Conservation (phyloP, 2,329 filamentous ascomycete species). For the Xylariaceae sp. region DNA sequence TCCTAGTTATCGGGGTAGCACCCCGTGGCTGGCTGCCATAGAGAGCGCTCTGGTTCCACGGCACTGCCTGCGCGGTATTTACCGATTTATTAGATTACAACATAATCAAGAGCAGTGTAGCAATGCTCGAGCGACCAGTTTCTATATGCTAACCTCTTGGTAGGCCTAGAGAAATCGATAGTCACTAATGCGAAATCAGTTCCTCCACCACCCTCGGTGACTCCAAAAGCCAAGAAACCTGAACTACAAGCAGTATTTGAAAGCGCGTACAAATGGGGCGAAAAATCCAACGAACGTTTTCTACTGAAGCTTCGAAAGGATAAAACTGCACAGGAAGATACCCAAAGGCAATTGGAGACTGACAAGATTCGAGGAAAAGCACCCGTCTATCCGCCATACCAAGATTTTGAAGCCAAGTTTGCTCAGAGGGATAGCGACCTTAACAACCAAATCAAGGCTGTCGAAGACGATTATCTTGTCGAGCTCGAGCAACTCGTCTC, state of each 20-base stretch:
- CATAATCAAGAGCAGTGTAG: background rate
- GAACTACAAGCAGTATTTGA: slow-evolving; percentile 34
- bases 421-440: slow-evolving; percentile 24
- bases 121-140: background rate
- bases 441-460: slow-evolving; percentile 22
- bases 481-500: slow-evolving; percentile 30
- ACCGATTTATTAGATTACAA: no score
- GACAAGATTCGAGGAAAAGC: slow-evolving; percentile 27
- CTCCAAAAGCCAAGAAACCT: slow-evolving; percentile 34
- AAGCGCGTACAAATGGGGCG: slow-evolving; percentile 18
- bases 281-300: slow-evolving; percentile 17
- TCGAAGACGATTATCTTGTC: slow-evolving; percentile 24
- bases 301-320: slow-evolving; percentile 12
- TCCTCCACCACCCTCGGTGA: background rate
- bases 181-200: background rate
- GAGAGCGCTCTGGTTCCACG: no score
- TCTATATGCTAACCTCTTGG: slow-evolving; percentile 12
- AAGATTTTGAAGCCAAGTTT: slow-evolving; percentile 30
- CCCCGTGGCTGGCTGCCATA: background rate
- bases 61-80: no score
- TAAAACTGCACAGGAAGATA: slow-evolving; percentile 9
- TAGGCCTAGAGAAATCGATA: slow-evolving; percentile 16
- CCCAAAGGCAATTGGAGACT: slow-evolving; percentile 4
- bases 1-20: background rate
- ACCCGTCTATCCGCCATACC: slow-evolving; percentile 30